A percentile compares a stretch with the other conserved stretches of the same genome.
Evolutionary conservation across 2,329 filamentous ascomycete genomes (phyloP).

Genomic region (Daldinia sp.): DNA sequence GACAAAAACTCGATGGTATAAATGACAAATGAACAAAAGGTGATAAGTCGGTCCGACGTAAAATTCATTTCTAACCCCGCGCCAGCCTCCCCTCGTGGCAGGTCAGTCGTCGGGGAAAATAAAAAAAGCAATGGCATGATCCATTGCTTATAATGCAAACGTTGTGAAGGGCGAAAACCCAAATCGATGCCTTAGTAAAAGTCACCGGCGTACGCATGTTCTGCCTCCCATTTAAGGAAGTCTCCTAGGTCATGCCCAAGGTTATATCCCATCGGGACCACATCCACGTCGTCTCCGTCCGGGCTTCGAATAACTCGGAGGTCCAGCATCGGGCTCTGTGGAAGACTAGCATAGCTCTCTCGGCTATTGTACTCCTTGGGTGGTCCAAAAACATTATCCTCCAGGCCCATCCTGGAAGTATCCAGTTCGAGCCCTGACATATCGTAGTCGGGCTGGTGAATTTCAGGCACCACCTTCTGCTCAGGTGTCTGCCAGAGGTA

Average conservation of each 20-base stretch:
- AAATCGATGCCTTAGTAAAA: slow-evolving; percentile 40
- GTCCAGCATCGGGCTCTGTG: slow-evolving; percentile 64
- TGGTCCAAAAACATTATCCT: slow-evolving; percentile 34
- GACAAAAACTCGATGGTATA: slow-evolving; percentile 34
- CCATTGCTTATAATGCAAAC: slow-evolving; percentile 27
- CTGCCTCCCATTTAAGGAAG: slow-evolving; percentile 68
- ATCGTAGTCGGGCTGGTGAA: slow-evolving; percentile 30
- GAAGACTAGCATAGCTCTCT: slow-evolving; percentile 59
- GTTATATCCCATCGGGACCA: slow-evolving; percentile 71
- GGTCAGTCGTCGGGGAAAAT: slow-evolving; percentile 1
- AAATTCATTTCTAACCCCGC: slow-evolving; percentile 19
- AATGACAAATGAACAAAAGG: slow-evolving; percentile 14
- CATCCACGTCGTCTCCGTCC: slow-evolving; percentile 55
- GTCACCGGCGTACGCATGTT: slow-evolving; percentile 59
- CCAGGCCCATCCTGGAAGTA: slow-evolving; percentile 31
- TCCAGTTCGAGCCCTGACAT: slow-evolving; percentile 33
- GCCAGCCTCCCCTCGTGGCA: not conserved
- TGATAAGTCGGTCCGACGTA: slow-evolving; percentile 19
- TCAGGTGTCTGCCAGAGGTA: slow-evolving; percentile 44
- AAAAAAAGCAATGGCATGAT: slow-evolving; percentile 11
- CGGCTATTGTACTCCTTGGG: slow-evolving; percentile 44
- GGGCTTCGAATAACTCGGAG: slow-evolving; percentile 57
- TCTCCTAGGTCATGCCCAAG: slow-evolving; percentile 69
- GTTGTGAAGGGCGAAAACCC: slow-evolving; percentile 17
- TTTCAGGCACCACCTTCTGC: slow-evolving; percentile 32